Percentiles rank a stretch among this genome's conserved stretches.
Conservation (phyloP, 2,329 filamentous ascomycete species). For the Paecilomyces sp. region DNA sequence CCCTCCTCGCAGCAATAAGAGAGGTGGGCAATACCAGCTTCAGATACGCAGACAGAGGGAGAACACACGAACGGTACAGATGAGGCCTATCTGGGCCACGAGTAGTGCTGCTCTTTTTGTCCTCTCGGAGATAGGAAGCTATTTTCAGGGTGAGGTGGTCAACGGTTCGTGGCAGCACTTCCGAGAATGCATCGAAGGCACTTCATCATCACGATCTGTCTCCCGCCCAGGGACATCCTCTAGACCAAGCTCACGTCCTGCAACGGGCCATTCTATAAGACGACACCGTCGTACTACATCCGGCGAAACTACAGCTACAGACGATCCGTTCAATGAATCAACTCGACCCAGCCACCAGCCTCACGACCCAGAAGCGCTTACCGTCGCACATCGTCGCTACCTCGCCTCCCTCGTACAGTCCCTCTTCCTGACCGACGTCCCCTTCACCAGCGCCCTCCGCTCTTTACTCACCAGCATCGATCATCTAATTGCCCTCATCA, state of each 20-base stretch:
- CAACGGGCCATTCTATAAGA: background rate
- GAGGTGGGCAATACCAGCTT: slow-evolving; percentile 54
- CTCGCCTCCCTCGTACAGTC: slow-evolving; percentile 55
- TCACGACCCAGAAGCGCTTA: slow-evolving; percentile 79
- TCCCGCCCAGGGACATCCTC: slow-evolving; percentile 15
- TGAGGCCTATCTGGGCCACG: slow-evolving; percentile 85
- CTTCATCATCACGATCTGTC: slow-evolving; percentile 16
- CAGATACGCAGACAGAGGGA: slow-evolving; percentile 57
- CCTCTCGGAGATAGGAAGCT: slow-evolving; percentile 76
- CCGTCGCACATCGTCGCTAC: slow-evolving; percentile 71
- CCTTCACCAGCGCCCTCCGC: slow-evolving; percentile 34
- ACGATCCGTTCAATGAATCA: slow-evolving; percentile 5
- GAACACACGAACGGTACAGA: slow-evolving; percentile 54
- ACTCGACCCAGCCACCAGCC: slow-evolving; percentile 23
- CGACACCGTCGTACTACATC: background rate
- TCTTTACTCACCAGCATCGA: slow-evolving; percentile 54
- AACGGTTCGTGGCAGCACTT: slow-evolving; percentile 75
- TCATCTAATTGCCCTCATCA: slow-evolving; percentile 68
- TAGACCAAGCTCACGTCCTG: slow-evolving; percentile 3
- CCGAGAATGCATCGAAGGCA: slow-evolving; percentile 60
- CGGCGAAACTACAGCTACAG: slow-evolving; percentile 5
- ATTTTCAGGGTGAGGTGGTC: slow-evolving; percentile 85
- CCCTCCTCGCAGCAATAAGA: slow-evolving; percentile 56
- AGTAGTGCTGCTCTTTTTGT: slow-evolving; percentile 83
- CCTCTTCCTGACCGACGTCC: slow-evolving; percentile 35